Evolutionary conservation across 2,329 filamentous ascomycete genomes (phyloP), one percentile per base, ranked within the genome.

Genomic region (Talaromyces sp.): DNA sequence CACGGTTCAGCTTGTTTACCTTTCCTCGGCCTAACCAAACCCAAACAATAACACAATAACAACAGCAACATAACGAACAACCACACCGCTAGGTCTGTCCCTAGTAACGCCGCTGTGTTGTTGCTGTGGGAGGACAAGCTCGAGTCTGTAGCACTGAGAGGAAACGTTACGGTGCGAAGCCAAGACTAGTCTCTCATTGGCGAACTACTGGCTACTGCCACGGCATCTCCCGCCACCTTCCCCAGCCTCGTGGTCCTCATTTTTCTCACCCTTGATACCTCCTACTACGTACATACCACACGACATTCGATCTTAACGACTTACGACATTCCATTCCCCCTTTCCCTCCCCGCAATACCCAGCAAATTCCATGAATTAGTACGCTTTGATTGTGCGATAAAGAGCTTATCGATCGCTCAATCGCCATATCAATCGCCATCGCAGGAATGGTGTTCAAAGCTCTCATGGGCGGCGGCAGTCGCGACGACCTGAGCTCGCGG

Each of bases 401-500:
- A 62, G 58, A 62, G 50, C 50, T 47, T 56, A 41, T 62, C 63
- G 33, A 43, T 58, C 60, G 37, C 37, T 60, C 54, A 56, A 72
- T 72, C 72, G 74, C 67, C 70, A 78, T 77, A 2, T 22, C 22
- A 22, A 22, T 31, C 27, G 27, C 27, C 27, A 31, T 31, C 27
- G 27, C 27, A 5, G 27, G 0, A 19, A 57, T 58, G 37, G 37
- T 59, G 76, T 75, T 77, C 65, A 78, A 74, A 68, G 76, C 73
- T 70, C 72, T 78, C 41, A 71, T 77, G 72, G 74, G 75, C 72
- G 73, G 76, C 70, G 71, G 72, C 68, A 67, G 67, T 66, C 75
- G 74, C 69, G 74, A 73, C 66, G 73, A 70, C 65, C 71, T 71
- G 62, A 72, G 70, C 66, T 76, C 76, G 27, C 76, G 74, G 10